Percentiles rank a stretch among this genome's conserved stretches.
These are phyloP conservation scores for Aureobasidium leucospermi DNA, from an alignment of 2,329 filamentous ascomycete genomes.

Conservation along the genomic window DNA sequence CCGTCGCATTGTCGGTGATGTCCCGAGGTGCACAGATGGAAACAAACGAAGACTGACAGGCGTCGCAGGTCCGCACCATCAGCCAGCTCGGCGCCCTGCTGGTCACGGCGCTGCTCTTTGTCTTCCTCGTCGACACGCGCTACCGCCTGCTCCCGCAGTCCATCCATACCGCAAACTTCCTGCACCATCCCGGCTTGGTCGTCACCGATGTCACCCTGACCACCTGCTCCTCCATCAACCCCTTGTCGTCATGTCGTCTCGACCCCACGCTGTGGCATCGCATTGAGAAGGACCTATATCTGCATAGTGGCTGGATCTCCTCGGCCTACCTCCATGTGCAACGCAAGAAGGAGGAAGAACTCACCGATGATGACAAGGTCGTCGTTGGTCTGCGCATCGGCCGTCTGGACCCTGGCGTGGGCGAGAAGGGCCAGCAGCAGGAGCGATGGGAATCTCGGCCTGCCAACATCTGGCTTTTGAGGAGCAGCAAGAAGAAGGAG, in stretches of 20 bases:
- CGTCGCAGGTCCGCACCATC: conserved; percentile 49
- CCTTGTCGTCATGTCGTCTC: conserved; percentile 62
- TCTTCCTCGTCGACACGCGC: conserved; percentile 80
- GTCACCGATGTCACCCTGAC: conserved; percentile 78
- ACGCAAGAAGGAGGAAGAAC: conserved; percentile 78
- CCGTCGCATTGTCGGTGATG: conserved; percentile 17
- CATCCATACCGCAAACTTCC: conserved; percentile 76
- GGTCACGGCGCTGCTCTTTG: conserved; percentile 55
- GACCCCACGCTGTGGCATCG: conserved; percentile 70
- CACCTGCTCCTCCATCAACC: conserved; percentile 67
- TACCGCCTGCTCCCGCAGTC: conserved; percentile 79
- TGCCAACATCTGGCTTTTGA: conserved; percentile 74
- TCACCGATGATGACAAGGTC: conserved; percentile 65
- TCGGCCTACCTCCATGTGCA: conserved; percentile 76
- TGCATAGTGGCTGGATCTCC: conserved; percentile 64
- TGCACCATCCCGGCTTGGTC: conserved; percentile 73
- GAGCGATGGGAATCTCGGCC: conserved; percentile 72
- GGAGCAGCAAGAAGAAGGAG: conserved; percentile 62
- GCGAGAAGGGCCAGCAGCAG: conserved; percentile 48
- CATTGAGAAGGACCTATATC: conserved; percentile 82
- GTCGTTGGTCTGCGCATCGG: conserved; percentile 73
- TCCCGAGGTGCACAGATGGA: not conserved
- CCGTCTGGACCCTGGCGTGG: conserved; percentile 58
- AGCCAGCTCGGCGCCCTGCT: conserved; percentile 65
- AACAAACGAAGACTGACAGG: not conserved